Evolutionary conservation across 177 flowering plant genomes (phyloP), one percentile per base, ranked within the genome.

Genomic region (Vitis hybrid): DNA sequence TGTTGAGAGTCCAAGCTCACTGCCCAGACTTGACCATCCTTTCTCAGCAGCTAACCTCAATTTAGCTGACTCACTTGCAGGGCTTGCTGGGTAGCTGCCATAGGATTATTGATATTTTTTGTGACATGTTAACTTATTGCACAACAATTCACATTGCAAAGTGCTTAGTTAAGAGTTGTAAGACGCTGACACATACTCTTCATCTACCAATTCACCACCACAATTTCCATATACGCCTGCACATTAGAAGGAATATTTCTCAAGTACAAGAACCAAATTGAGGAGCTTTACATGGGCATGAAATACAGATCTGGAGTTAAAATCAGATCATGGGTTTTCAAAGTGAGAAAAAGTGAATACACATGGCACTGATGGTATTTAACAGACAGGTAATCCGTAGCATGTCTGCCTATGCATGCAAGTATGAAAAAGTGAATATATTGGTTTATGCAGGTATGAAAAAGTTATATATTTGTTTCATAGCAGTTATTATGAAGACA

Each of bases 171-270:
- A 41, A 41, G 46, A 41, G 9, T 41, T 41, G 46, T 8, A 7
- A 51, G 74, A 35, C 59, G 27, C 52, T 64, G 50, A 61, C 66
- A 63, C 94, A 86, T 84, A 94, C 98, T 88, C 83, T 84, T 95
- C 98, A 77, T 90, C 91, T 27, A 93, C 93, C 97, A 88, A 90
- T 46, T 84, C 88, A 70, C 99, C 99, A 56, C 85, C 88, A 68
- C 9, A 41, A 77, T 93, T 81, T 82, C 97, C 99, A 88, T 95
- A 95, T 24, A 95, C 97, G 85, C 98, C 98, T 93, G 82, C 55
- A 64, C 30, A 35, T 52, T 53, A 64, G 8, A 55, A 59, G 56
- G 61, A 24, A 63, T n/a, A 13, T 60, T 24, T 13, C 24, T 24
- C 32, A 4, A 30, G 35, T 61, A 7, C 30, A 53, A 67, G 63